phyloP scores from a whole-genome alignment of 2,329 filamentous ascomycete species.

The Chaetomium globosum region DNA sequence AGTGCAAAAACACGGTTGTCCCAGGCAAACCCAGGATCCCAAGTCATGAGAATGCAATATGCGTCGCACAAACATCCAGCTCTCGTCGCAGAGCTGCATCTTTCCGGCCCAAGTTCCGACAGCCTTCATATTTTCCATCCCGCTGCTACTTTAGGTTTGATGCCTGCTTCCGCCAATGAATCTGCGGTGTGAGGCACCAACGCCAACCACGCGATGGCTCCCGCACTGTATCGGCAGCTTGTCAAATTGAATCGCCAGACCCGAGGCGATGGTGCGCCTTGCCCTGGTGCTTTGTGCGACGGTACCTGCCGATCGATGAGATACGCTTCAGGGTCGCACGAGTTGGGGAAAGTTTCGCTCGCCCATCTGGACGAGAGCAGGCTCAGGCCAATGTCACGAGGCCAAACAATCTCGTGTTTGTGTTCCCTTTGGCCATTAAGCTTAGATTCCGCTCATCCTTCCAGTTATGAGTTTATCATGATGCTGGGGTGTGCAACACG shows the following conservation, averaged over 20 bases:
- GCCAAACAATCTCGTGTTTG: background rate
- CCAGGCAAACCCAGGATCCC: background rate
- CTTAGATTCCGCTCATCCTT: background rate
- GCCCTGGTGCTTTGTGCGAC: background rate
- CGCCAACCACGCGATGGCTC: background rate
- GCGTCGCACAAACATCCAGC: background rate
- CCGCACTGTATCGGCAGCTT: background rate
- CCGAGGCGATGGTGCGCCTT: background rate
- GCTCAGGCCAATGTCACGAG: background rate
- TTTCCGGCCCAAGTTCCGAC: conserved; percentile 6
- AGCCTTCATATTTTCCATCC: background rate
- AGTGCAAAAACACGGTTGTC: background rate
- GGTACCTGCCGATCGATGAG: background rate
- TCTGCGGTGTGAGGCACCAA: conserved; percentile 15
- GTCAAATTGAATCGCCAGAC: background rate
- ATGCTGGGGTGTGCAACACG: too few relatives aligned
- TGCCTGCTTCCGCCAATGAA: conserved; percentile 24
- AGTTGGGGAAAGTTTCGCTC: background rate
- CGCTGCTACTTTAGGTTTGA: background rate
- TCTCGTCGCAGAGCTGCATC: conserved; percentile 4
- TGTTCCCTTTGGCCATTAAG: background rate
- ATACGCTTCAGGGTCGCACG: background rate
- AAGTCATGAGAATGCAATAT: background rate
- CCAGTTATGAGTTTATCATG: background rate
- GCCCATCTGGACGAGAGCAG: background rate